phyloP scores from a whole-genome alignment of 768 basidiomycete genomes.

The Gloeopeniophorella convolvens region DNA sequence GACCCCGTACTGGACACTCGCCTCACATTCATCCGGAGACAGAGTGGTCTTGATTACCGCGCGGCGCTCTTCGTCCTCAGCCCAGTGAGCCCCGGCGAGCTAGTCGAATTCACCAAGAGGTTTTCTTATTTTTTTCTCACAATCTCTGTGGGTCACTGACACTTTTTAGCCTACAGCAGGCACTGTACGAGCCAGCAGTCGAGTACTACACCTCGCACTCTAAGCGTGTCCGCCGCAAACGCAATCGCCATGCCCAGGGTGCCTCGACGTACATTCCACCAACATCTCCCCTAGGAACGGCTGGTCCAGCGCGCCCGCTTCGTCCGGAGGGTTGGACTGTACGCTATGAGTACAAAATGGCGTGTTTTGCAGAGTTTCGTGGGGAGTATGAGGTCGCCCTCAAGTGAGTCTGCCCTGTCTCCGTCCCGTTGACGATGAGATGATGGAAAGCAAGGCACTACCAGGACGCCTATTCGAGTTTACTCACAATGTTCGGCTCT shows the following conservation, averaged over 20 bases:
- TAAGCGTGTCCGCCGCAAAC: constrained; percentile 85
- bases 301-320: constrained; percentile 48
- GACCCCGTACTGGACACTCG: constrained; percentile 78
- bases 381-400: constrained; percentile 89
- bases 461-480: constrained; percentile 82
- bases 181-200: constrained; percentile 79
- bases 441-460: constrained; percentile 59
- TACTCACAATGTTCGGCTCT: constrained; percentile 85
- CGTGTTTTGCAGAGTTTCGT: constrained; percentile 91
- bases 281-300: constrained; percentile 35
- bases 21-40: constrained; percentile 79
- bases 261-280: constrained; percentile 46
- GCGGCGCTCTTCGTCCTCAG: constrained; percentile 93
- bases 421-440: constrained; percentile 4
- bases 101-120: constrained; percentile 87
- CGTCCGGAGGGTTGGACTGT: constrained; percentile 91
- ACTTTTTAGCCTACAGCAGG: constrained; percentile 67
- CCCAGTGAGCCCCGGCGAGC: constrained; percentile 80
- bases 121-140: constrained; percentile 24
- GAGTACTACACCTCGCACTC: constrained; percentile 94
- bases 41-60: constrained; percentile 84
- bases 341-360: constrained; percentile 97
- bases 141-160: constrained; percentile 7
- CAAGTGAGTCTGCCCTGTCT: constrained; percentile 51
- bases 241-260: constrained; percentile 69